Conservation (phyloP, 352 stramenopile genomes). For the Phytophthora lateralis region DNA sequence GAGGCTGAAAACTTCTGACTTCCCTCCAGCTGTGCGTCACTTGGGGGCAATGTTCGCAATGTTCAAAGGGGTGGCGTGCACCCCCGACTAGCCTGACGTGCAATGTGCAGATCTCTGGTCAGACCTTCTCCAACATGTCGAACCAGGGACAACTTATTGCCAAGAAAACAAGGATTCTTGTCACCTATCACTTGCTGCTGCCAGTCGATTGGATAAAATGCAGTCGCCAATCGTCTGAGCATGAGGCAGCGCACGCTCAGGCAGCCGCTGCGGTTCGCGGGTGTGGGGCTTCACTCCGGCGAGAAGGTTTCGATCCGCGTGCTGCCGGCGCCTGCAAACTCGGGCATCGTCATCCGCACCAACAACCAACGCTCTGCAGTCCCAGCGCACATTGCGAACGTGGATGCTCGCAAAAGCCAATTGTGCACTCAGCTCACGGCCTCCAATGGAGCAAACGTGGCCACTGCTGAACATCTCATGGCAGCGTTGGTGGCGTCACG, state of each 20-base stretch:
- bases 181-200: too few species aligned
- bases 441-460: slow-evolving; percentile 33
- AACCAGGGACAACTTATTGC: too few species aligned
- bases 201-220: slow-evolving; percentile 18
- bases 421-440: slow-evolving; percentile 61
- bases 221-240: background rate
- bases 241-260: slow-evolving; percentile 55
- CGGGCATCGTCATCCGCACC: slow-evolving; percentile 44
- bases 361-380: slow-evolving; percentile 12
- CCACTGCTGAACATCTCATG: slow-evolving; percentile 76
- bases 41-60: too few species aligned
- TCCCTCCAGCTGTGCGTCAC: too few species aligned
- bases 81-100: background rate
- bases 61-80: too few species aligned
- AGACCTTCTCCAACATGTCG: too few species aligned
- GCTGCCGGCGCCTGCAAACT: slow-evolving; percentile 32
- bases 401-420: slow-evolving; percentile 50
- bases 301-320: slow-evolving; percentile 38
- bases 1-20: too few species aligned
- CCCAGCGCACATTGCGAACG: slow-evolving; percentile 36
- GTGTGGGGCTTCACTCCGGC: slow-evolving; percentile 69
- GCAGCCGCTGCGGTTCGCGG: slow-evolving; percentile 52
- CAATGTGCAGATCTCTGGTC: background rate
- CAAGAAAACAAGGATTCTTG: too few species aligned
- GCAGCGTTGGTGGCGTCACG: slow-evolving; percentile 53